Evolutionary conservation across 73 alveolate species (phyloP).

Genomic region (Uronychia binucleata): DNA sequence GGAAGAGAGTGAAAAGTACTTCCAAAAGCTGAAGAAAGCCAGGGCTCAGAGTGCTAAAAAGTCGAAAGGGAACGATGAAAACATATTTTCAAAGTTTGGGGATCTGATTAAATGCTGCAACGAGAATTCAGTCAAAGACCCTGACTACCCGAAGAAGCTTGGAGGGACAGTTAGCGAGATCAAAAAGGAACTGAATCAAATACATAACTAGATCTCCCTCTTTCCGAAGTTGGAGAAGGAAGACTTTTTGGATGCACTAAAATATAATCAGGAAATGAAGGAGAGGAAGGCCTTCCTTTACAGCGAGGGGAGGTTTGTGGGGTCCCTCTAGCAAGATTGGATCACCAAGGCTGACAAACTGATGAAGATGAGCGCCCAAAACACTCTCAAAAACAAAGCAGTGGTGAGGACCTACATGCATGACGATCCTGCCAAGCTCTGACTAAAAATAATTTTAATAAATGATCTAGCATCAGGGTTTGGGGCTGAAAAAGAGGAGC

Average conservation of each 20-base stretch:
- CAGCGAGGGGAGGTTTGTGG: not conserved
- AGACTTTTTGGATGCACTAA: not conserved
- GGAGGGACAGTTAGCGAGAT: not conserved
- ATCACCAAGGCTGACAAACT: not conserved
- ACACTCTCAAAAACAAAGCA: not conserved
- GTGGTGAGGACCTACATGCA: too few relatives aligned
- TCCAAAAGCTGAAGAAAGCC: too few relatives aligned
- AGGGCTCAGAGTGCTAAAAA: too few relatives aligned
- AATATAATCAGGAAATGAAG: not conserved
- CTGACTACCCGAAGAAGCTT: not conserved
- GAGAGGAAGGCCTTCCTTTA: not conserved
- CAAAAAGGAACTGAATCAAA: not conserved
- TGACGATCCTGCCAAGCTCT: too few relatives aligned
- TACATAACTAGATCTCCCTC: not conserved
- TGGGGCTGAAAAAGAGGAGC: too few relatives aligned
- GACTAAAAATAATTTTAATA: too few relatives aligned
- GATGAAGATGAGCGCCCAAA: not conserved
- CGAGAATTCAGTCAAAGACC: not conserved
- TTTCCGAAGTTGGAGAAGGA: not conserved
- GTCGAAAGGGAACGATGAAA: too few relatives aligned
- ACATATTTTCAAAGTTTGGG: too few relatives aligned
- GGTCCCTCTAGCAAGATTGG: not conserved
- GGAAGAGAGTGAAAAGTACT: not conserved
- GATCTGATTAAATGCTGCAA: not conserved
- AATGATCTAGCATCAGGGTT: too few relatives aligned